phyloP scores from a whole-genome alignment of 179 eudicot genomes.

The Beta macrorhiza region DNA sequence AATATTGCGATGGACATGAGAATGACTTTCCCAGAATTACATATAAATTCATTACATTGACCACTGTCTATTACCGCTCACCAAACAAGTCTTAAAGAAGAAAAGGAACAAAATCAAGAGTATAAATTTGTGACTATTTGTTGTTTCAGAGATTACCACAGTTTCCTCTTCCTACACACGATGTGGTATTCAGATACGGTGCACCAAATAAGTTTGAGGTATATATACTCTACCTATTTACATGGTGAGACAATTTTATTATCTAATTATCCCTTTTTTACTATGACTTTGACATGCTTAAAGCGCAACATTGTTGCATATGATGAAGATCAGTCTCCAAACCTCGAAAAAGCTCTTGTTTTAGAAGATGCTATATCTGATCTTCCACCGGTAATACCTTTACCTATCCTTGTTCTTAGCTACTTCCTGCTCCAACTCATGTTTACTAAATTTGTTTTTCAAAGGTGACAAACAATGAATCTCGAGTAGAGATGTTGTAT shows the following conservation, averaged over 20 bases:
- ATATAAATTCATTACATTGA: too few species aligned
- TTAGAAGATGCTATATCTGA: slow-evolving; percentile 54
- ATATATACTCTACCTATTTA: slow-evolving; percentile 11
- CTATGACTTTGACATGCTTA: slow-evolving; percentile 9
- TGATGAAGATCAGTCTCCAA: slow-evolving; percentile 44
- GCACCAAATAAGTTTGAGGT: slow-evolving; percentile 53
- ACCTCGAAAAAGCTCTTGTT: slow-evolving; percentile 39
- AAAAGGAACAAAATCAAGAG: not conserved
- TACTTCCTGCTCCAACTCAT: slow-evolving; percentile 1
- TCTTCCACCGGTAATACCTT: slow-evolving; percentile 46
- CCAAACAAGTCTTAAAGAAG: not conserved
- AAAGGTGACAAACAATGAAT: slow-evolving; percentile 50
- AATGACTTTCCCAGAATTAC: too few species aligned
- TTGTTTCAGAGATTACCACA: slow-evolving; percentile 46
- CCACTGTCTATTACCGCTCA: not conserved
- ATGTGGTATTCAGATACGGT: slow-evolving; percentile 45
- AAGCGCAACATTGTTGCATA: slow-evolving; percentile 57
- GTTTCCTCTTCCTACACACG: slow-evolving; percentile 61
- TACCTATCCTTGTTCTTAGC: slow-evolving; percentile 10
- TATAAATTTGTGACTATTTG: not conserved
- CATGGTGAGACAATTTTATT: not conserved
- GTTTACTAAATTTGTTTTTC: slow-evolving; percentile 17
- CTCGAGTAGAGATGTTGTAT: slow-evolving; percentile 40
- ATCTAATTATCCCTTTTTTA: not conserved
- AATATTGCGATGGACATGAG: too few species aligned